Conservation (phyloP, 1,139 yeast species). For the Yamadazyma triangularis region DNA sequence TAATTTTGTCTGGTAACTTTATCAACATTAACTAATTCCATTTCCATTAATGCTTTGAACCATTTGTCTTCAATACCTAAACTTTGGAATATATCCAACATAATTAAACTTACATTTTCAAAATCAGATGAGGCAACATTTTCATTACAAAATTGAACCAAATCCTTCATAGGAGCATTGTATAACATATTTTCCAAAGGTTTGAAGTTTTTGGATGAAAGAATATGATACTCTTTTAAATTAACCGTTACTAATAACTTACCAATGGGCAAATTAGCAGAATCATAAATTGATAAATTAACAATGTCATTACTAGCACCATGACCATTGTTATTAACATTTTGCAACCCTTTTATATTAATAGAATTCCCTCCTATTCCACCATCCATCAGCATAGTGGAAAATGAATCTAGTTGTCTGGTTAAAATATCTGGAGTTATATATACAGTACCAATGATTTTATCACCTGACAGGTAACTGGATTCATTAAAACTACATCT, state of each 20-base stretch:
- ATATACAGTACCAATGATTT: conserved; percentile 49
- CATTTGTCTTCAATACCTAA: conserved; percentile 61
- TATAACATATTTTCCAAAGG: conserved; percentile 56
- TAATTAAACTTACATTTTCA: conserved; percentile 49
- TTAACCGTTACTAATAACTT: conserved; percentile 53
- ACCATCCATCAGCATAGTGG: conserved; percentile 36
- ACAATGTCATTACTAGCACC: conserved; percentile 28
- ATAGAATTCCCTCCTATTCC: conserved; percentile 20
- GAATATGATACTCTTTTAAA: conserved; percentile 53
- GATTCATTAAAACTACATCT: conserved; percentile 20
- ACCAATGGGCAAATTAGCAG: conserved; percentile 48
- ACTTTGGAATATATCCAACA: conserved; percentile 64
- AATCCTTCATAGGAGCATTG: conserved; percentile 47
- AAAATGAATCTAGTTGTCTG: conserved; percentile 27
- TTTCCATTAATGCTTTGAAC: conserved; percentile 64
- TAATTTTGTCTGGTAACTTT: conserved; percentile 41
- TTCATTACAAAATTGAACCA: conserved; percentile 44
- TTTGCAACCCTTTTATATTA: conserved; percentile 17
- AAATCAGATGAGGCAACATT: conserved; percentile 44
- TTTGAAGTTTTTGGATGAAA: conserved; percentile 55
- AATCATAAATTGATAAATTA: conserved; percentile 39
- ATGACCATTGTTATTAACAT: conserved; percentile 9
- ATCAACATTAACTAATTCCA: conserved; percentile 51
- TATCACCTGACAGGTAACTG: conserved; percentile 25
- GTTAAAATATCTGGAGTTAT: conserved; percentile 53